These are phyloP conservation scores for Cymbidium sinense DNA, from an alignment of 106 monocot species.

Conservation along the genomic window DNA sequence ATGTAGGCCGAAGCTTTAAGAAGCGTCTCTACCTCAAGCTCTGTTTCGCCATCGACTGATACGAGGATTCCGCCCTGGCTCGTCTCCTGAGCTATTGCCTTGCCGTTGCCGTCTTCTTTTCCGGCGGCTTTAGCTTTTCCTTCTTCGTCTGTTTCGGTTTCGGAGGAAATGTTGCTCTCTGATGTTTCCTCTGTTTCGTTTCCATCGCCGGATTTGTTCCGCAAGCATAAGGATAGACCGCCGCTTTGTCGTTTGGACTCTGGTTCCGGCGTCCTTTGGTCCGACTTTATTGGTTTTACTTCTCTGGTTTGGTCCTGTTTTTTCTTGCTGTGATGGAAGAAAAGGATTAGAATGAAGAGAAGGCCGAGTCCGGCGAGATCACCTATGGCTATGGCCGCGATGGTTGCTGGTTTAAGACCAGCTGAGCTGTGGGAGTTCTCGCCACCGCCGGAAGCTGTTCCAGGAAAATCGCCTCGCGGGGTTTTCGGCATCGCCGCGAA, in stretches of 20 bases:
- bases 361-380: slow-evolving; percentile 72
- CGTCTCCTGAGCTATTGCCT: neutral
- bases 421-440: slow-evolving; percentile 2
- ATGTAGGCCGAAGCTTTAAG: slow-evolving; percentile 98
- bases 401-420: slow-evolving; percentile 40
- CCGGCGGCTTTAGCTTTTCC: neutral
- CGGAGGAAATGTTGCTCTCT: slow-evolving; percentile 34
- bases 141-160: slow-evolving; percentile 35
- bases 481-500: slow-evolving; percentile 73
- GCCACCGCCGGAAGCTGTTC: neutral
- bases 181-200: slow-evolving; percentile 45
- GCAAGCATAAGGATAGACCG: slow-evolving; percentile 27
- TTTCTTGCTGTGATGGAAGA: slow-evolving; percentile 63
- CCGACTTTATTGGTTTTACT: neutral
- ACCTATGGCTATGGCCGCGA: slow-evolving; percentile 64
- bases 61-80: slow-evolving; percentile 46
- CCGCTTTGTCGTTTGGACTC: slow-evolving; percentile 7
- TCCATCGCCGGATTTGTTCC: slow-evolving; percentile 19
- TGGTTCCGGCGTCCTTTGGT: neutral
- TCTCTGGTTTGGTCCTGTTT: slow-evolving; percentile 28
- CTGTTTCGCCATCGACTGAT: slow-evolving; percentile 67
- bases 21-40: slow-evolving; percentile 84
- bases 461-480: slow-evolving; percentile 12
- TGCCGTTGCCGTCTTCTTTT: slow-evolving; percentile 2
- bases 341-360: slow-evolving; percentile 55